These are phyloP conservation scores for Arctium minus DNA, from an alignment of 129 eudicot species.

Conservation along the genomic window DNA sequence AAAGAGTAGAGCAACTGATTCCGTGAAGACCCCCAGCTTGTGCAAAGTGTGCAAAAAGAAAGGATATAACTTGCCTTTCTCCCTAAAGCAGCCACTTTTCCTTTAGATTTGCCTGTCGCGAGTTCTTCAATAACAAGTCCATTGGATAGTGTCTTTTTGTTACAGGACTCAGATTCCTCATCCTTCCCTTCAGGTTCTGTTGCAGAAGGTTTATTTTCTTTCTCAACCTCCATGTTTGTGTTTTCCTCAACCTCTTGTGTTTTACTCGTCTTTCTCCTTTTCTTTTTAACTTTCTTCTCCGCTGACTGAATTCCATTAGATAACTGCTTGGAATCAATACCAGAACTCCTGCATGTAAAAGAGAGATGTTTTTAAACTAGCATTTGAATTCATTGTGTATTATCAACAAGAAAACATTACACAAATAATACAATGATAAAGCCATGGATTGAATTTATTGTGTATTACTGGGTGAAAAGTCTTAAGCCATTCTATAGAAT, in stretches of 20 bases:
- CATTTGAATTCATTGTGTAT: not conserved
- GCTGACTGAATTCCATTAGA: constrained; percentile 38
- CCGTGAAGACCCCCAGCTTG: not conserved
- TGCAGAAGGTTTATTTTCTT: constrained; percentile 23
- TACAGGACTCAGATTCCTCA: constrained; percentile 15
- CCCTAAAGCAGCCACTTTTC: constrained; percentile 72
- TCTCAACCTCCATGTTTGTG: constrained; percentile 13
- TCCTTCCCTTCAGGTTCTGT: constrained; percentile 23
- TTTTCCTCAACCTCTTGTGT: constrained; percentile 32
- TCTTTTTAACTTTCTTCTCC: constrained; percentile 48
- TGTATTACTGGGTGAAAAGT: not conserved
- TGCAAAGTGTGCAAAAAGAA: not conserved
- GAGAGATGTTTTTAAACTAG: not conserved
- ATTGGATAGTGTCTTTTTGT: constrained; percentile 53
- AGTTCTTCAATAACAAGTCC: constrained; percentile 72
- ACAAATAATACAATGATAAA: too few species aligned
- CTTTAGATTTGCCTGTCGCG: constrained; percentile 49
- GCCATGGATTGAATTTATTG: not conserved
- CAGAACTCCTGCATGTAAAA: constrained; percentile 13
- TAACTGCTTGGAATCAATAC: constrained; percentile 29
- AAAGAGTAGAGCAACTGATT: not conserved
- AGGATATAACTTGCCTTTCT: constrained; percentile 53
- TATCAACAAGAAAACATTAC: not conserved
- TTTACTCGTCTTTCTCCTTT: constrained; percentile 49
- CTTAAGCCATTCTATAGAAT: not conserved